A percentile compares a stretch with the other conserved stretches of the same genome.
phyloP scores from a whole-genome alignment of 495 filamentous ascomycete genomes.

The Parachaetomium inaequale region DNA sequence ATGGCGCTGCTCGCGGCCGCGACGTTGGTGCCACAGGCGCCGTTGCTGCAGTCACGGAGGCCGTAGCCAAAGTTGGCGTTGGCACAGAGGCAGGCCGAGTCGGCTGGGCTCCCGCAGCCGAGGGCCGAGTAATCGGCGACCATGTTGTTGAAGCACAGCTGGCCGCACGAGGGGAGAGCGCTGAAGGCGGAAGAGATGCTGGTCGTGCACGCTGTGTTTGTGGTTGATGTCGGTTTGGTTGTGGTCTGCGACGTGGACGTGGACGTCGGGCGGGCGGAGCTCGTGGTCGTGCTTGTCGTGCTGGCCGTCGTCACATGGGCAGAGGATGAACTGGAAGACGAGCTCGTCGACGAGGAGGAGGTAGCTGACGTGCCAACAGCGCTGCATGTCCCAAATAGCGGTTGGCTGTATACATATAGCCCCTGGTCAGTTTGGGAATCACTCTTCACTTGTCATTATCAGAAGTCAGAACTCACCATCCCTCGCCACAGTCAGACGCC shows the following conservation, averaged over 20 bases:
- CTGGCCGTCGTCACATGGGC: neutral
- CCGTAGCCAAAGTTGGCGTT: neutral
- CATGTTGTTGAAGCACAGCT: conserved; percentile 1
- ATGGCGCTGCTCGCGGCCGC: neutral
- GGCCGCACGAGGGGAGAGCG: neutral
- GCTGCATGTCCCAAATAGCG: neutral
- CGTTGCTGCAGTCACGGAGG: neutral
- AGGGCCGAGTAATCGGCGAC: neutral
- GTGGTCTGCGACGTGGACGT: neutral
- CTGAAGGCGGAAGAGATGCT: neutral
- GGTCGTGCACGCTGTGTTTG: neutral
- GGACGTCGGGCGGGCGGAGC: neutral
- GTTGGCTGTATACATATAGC: neutral
- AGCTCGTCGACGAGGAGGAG: neutral
- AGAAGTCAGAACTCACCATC: too few relatives aligned
- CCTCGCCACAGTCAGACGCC: too few relatives aligned
- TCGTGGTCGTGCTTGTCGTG: neutral
- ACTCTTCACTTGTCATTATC: too few relatives aligned
- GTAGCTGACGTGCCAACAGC: neutral
- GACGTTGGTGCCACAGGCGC: neutral
- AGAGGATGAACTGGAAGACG: neutral
- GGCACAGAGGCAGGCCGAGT: neutral
- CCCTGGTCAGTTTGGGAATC: too few relatives aligned
- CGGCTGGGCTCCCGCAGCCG: neutral
- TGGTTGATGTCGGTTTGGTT: neutral